Percentiles rank a stretch among this genome's conserved stretches.
Conservation (phyloP, 2,329 filamentous ascomycete species). For the Paecilomyces sp. region DNA sequence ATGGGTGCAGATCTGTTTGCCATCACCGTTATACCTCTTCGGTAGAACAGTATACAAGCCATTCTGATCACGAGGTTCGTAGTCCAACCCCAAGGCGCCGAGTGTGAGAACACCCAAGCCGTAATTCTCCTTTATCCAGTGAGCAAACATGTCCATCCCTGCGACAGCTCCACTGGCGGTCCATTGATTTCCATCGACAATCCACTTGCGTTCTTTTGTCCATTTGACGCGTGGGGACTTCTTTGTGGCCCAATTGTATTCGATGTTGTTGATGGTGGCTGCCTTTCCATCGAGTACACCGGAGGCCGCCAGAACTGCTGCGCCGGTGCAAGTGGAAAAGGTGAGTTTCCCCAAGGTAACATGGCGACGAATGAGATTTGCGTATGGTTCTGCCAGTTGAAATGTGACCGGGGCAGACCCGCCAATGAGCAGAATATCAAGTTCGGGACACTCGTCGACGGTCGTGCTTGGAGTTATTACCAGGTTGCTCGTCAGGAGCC, state of each 20-base stretch:
- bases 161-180: slow-evolving; percentile 40
- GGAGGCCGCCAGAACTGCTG: slow-evolving; percentile 13
- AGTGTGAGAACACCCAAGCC: slow-evolving; percentile 20
- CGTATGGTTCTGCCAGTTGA: slow-evolving; percentile 19
- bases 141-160: slow-evolving; percentile 40
- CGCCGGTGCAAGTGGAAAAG: slow-evolving; percentile 13
- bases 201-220: slow-evolving; percentile 38
- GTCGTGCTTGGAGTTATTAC: slow-evolving; percentile 23
- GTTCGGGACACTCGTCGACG: slow-evolving; percentile 27
- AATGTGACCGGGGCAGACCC: slow-evolving; percentile 22
- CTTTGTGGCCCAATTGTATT: slow-evolving; percentile 20
- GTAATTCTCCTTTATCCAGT: slow-evolving; percentile 33
- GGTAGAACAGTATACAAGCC: slow-evolving; percentile 22
- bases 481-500: slow-evolving; percentile 10
- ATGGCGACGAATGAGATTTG: slow-evolving; percentile 27
- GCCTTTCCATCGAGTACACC: slow-evolving; percentile 37
- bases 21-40: slow-evolving; percentile 21
- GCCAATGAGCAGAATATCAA: slow-evolving; percentile 31
- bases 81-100: slow-evolving; percentile 22
- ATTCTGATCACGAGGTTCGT: slow-evolving; percentile 28
- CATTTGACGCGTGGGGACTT: slow-evolving; percentile 37
- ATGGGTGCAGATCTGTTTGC: no score
- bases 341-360: slow-evolving; percentile 26
- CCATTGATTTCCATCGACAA: slow-evolving; percentile 42
- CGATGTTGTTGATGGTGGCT: slow-evolving; percentile 38